Percentiles rank a stretch among this genome's conserved stretches.
Conservation (phyloP, 306 rosid genomes). For the Phaseolus lunatus region DNA sequence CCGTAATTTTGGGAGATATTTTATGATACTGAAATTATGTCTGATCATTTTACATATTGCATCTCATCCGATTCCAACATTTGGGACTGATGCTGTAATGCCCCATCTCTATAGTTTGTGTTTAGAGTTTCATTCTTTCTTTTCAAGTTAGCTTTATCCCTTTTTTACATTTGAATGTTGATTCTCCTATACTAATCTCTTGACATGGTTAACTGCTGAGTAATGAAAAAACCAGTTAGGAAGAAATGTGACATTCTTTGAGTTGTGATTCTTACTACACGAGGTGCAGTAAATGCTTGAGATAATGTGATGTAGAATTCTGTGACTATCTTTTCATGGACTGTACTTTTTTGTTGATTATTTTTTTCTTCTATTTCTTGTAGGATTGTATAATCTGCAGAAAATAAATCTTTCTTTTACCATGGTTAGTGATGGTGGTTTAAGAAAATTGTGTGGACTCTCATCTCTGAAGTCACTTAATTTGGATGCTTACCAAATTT, state of each 20-base stretch:
- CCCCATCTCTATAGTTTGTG: background rate
- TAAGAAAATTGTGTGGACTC: slow-evolving; percentile 77
- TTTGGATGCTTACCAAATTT: slow-evolving; percentile 87
- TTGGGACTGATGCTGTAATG: background rate
- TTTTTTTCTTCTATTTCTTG: slow-evolving; percentile 41
- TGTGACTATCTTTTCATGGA: background rate
- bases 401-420: slow-evolving; percentile 92
- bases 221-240: slow-evolving; percentile 11
- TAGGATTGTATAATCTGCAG: slow-evolving; percentile 84
- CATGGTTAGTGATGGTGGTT: slow-evolving; percentile 66
- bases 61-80: slow-evolving; percentile 10
- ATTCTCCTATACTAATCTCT: slow-evolving; percentile 32
- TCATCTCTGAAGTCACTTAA: slow-evolving; percentile 90
- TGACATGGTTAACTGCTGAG: slow-evolving; percentile 21
- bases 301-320: slow-evolving; percentile 23
- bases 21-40: slow-evolving; percentile 22
- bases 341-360: slow-evolving; percentile 26
- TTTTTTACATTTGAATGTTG: slow-evolving; percentile 28
- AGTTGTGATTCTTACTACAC: slow-evolving; percentile 20
- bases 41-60: slow-evolving; percentile 8
- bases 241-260: slow-evolving; percentile 11
- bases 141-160: slow-evolving; percentile 33
- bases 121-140: slow-evolving; percentile 13
- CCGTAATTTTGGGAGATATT: slow-evolving; percentile 2
- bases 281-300: background rate